phyloP scores from a whole-genome alignment of 345 rosid species.

The Gossypium ekmanianum region DNA sequence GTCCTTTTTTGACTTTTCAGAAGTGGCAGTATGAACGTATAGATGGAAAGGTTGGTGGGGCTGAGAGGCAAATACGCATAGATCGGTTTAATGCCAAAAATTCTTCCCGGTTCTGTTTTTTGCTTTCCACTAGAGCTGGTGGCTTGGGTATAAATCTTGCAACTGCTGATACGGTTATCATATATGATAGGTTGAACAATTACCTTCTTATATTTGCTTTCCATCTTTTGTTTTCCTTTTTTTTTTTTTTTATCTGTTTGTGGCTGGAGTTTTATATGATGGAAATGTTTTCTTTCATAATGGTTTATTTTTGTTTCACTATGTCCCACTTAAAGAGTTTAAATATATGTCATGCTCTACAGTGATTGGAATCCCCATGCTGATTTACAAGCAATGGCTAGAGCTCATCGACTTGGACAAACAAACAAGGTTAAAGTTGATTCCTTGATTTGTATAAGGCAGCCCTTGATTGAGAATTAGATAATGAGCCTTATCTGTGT shows the following conservation, averaged over 20 bases:
- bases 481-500: constrained; percentile 17
- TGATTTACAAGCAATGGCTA: constrained; percentile 99
- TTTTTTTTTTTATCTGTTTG: not conserved
- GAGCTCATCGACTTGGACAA: constrained; percentile 99
- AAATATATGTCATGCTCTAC: constrained; percentile 27
- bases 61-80: constrained; percentile 96
- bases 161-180: constrained; percentile 97
- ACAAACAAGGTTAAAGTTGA: constrained; percentile 70
- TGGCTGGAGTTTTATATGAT: not conserved
- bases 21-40: constrained; percentile 90
- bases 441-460: constrained; percentile 7
- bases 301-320: not conserved
- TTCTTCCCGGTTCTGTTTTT: constrained; percentile 90
- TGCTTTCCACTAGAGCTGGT: constrained; percentile 99
- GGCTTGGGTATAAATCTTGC: constrained; percentile 99
- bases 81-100: constrained; percentile 92
- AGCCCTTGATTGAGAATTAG: not conserved
- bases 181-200: constrained; percentile 79
- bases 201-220: constrained; percentile 16
- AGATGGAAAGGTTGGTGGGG: constrained; percentile 99
- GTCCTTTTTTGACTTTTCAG: constrained; percentile 33
- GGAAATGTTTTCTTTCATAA: not conserved
- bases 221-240: not conserved
- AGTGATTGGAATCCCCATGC: constrained; percentile 99
- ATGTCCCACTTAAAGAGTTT: not conserved